Conservation (phyloP, 495 filamentous ascomycete genomes). For the Penicillium waksmanii region DNA sequence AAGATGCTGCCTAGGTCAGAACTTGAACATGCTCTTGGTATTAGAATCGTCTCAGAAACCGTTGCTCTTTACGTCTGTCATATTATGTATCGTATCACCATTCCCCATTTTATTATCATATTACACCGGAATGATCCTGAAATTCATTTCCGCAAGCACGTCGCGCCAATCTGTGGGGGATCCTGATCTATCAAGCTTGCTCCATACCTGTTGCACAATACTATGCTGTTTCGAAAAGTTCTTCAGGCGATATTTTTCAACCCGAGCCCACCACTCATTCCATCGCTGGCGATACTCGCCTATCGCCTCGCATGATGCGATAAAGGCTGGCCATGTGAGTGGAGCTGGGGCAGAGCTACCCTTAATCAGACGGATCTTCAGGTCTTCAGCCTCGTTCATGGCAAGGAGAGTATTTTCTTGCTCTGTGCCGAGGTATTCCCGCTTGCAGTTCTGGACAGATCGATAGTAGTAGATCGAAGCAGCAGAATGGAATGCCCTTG, state of each 20-base stretch:
- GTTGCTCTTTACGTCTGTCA: no score
- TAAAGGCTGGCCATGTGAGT: background rate
- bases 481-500: constrained; percentile 1
- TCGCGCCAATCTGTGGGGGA: background rate
- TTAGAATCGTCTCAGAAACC: no score
- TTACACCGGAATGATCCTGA: background rate
- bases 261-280: background rate
- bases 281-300: background rate
- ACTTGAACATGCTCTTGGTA: no score
- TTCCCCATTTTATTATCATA: background rate
- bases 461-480: constrained; percentile 1
- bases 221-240: background rate
- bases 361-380: background rate
- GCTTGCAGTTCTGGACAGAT: background rate
- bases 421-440: background rate
- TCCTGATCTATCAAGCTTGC: background rate
- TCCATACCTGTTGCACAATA: background rate
- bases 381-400: background rate
- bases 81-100: background rate
- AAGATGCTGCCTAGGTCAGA: no score
- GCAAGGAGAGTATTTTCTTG: background rate
- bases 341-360: background rate
- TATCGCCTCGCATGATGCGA: background rate
- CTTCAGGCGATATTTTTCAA: background rate
- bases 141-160: background rate